Conservation (phyloP, 2,329 filamentous ascomycete genomes). For the Colletotrichum lentis region DNA sequence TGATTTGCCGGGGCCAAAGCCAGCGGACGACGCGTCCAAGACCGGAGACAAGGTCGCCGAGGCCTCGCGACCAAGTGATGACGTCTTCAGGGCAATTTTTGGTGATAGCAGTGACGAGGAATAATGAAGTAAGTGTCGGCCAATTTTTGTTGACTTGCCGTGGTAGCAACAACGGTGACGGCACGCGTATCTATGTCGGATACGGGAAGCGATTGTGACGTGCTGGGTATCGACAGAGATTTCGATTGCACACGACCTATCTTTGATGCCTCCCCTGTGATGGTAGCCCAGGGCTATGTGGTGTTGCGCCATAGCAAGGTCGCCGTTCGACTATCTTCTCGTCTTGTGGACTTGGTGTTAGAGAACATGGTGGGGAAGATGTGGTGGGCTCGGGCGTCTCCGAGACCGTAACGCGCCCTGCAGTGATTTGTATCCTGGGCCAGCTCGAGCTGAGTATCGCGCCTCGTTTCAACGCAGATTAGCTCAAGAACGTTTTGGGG, state of each 20-base stretch:
- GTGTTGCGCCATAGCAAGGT: background rate
- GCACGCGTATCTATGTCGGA: background rate
- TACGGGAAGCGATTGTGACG: too few species aligned
- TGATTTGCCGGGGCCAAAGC: background rate
- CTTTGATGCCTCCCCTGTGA: background rate
- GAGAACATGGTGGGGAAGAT: background rate
- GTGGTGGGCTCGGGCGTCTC: background rate
- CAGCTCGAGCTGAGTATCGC: background rate
- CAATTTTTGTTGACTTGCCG: background rate
- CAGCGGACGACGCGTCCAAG: constrained; percentile 26
- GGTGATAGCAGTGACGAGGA: constrained; percentile 80
- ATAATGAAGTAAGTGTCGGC: constrained; percentile 22
- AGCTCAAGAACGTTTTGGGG: too few species aligned
- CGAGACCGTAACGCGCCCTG: background rate
- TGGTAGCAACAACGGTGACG: background rate
- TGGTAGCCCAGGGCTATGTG: background rate
- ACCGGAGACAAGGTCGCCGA: constrained; percentile 14
- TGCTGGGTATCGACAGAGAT: background rate
- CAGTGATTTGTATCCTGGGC: background rate
- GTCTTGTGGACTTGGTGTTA: background rate
- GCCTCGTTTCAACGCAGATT: background rate
- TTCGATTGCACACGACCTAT: background rate
- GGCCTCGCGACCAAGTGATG: constrained; percentile 26
- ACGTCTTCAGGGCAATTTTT: constrained; percentile 89
- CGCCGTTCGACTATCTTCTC: background rate